A percentile compares a stretch with the other conserved stretches of the same genome.
Evolutionary conservation across 2,329 filamentous ascomycete species (phyloP).

Genomic region (Fusarium graminum): DNA sequence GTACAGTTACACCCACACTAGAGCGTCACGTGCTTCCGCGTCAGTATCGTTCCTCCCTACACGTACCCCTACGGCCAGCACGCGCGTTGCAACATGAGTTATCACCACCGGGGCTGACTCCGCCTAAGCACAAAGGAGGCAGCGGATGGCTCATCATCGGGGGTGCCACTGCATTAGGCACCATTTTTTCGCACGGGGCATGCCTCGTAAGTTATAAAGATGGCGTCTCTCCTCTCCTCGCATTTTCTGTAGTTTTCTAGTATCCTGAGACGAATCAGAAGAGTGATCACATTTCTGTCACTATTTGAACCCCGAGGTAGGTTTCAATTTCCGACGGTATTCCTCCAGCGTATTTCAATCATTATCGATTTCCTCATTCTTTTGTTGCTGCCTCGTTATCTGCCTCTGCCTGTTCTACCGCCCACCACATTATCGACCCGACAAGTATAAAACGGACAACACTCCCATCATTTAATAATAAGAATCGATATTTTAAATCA

Average conservation of each 20-base stretch:
- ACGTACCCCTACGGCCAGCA: constrained; percentile 6
- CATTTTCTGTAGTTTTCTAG: constrained; percentile 6
- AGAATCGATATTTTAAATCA: neutral
- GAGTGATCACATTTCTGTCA: constrained; percentile 31
- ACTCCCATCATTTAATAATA: constrained; percentile 31
- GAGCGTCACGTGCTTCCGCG: constrained; percentile 39
- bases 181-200: constrained; percentile 42
- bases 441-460: constrained; percentile 32
- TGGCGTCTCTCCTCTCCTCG: constrained; percentile 29
- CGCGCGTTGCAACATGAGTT: constrained; percentile 40
- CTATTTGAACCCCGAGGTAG: constrained; percentile 53
- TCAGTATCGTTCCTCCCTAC: constrained; percentile 31
- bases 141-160: constrained; percentile 21
- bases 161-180: constrained; percentile 45
- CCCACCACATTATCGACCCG: constrained; percentile 14
- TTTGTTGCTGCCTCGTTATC: constrained; percentile 30
- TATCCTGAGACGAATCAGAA: constrained; percentile 38
- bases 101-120: constrained; percentile 46
- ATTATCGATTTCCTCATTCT: constrained; percentile 30
- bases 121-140: constrained; percentile 36
- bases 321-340: constrained; percentile 39
- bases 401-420: constrained; percentile 21
- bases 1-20: constrained; percentile 21
- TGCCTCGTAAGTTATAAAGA: constrained; percentile 48
- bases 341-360: constrained; percentile 29